Evolutionary conservation across 2,329 filamentous ascomycete species (phyloP), one percentile per base, ranked within the genome.

Genomic region (Penicillium digitatum): DNA sequence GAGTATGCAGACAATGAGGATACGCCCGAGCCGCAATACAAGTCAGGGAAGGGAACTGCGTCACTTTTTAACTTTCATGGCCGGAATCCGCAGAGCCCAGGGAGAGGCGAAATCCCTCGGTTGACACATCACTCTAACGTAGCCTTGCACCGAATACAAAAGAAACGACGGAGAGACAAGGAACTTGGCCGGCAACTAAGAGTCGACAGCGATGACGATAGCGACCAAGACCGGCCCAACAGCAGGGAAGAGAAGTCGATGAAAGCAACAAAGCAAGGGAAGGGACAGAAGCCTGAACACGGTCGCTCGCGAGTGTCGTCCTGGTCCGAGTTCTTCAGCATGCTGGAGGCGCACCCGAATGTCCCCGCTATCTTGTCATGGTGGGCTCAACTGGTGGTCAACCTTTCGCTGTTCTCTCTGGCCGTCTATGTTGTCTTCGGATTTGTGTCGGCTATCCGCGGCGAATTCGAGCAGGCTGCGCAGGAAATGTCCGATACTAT

Each of bases 381-480:
- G 73, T 88, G 86, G 74, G 80, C 84, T 12, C 85, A 88, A 67
- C 76, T 88, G 44, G 65, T 76, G 32, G 76, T 81, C 53, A 82
- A 82, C 54, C 64, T 77, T 42, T 74, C 77, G 48, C 70, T 82
- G 24, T 76, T 80, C 32, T 71, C 71, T 12, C 64, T 80, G 1
- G 72, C 74, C 4, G 75, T 81, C 38, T 93, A 87, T 71, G 78
- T 90, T 40, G 78, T 89, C 32, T 90, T 87, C 75, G 79, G 82
- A 1, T 82, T 90, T 63, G 83, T 89, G 61, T 77, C 80, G 14
- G 87, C 88, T 9, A 84, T 94, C 49, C 85, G 86, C 14, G 80
- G 82, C 24, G 92, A 96, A 69, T 86, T 96, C 32, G 79, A 85
- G 57, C 83, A 87, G 49, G 88, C 88, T 34, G 85, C 87, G 10